A percentile compares a stretch with the other conserved stretches of the same genome.
phyloP scores from a whole-genome alignment of 2,329 filamentous ascomycete species.

The Hymenoscyphus linearis region DNA sequence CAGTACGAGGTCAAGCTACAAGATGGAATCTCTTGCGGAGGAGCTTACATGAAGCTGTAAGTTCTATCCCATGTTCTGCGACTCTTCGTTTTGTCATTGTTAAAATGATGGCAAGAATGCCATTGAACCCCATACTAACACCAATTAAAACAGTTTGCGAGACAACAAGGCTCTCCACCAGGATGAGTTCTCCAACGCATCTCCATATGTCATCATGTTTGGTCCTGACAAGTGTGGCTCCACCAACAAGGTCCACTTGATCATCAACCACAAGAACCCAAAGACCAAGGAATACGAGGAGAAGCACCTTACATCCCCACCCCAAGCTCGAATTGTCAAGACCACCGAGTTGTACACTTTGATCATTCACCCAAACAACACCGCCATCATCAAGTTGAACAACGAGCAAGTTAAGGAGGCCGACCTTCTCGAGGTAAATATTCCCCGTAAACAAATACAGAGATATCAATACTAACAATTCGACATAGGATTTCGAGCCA shows the following conservation, averaged over 20 bases:
- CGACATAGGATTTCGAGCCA: constrained; percentile 68
- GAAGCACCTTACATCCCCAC: constrained; percentile 89
- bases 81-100: background rate
- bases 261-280: constrained; percentile 99
- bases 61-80: background rate
- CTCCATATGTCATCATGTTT: constrained; percentile 99
- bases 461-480: background rate
- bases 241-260: constrained; percentile 98
- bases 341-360: constrained; percentile 92
- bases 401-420: constrained; percentile 84
- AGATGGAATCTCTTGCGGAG: constrained; percentile 94
- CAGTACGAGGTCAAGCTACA: constrained; percentile 99
- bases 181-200: constrained; percentile 96
- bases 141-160: constrained; percentile 34
- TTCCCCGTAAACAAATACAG: background rate
- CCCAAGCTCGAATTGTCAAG: constrained; percentile 84
- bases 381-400: constrained; percentile 87
- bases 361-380: constrained; percentile 94
- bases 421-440: constrained; percentile 65
- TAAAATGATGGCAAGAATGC: background rate
- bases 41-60: constrained; percentile 95
- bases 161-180: constrained; percentile 96
- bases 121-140: background rate
- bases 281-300: constrained; percentile 99
- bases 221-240: constrained; percentile 98